Percentiles rank a stretch among this genome's conserved stretches.
Conservation (phyloP, 2,329 filamentous ascomycete species). For the Purpureocillium takamizusanense region DNA sequence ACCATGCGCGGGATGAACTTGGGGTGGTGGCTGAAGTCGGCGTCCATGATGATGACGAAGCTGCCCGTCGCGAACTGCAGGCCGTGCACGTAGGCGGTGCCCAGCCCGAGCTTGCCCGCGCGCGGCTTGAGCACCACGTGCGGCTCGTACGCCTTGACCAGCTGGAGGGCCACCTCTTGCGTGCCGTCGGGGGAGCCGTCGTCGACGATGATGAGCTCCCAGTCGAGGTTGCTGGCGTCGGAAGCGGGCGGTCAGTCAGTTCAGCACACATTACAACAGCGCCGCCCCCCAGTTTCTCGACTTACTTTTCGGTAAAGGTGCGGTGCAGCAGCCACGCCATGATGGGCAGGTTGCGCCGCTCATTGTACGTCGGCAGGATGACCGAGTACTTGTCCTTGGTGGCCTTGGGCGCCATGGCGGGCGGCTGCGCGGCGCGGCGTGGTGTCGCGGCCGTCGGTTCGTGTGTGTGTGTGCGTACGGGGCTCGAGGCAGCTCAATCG, state of each 20-base stretch:
- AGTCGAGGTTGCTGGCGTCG: constrained; percentile 69
- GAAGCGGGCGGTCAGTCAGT: background rate
- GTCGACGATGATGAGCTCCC: constrained; percentile 97
- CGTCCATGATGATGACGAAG: constrained; percentile 99
- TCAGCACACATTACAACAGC: background rate
- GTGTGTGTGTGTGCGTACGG: background rate
- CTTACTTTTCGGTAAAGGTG: constrained; percentile 82
- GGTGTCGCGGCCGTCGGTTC: background rate
- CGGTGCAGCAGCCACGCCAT: constrained; percentile 89
- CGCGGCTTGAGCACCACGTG: constrained; percentile 81
- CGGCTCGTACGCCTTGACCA: constrained; percentile 73
- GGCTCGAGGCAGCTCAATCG: background rate
- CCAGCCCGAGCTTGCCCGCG: constrained; percentile 91
- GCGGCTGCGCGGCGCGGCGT: too few species aligned
- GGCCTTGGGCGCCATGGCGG: constrained; percentile 38
- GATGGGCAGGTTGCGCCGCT: constrained; percentile 93
- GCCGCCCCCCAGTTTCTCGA: background rate
- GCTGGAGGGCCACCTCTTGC: constrained; percentile 80
- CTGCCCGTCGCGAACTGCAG: constrained; percentile 85
- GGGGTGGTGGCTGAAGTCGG: constrained; percentile 97
- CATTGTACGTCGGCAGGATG: constrained; percentile 97
- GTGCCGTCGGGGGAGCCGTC: constrained; percentile 96
- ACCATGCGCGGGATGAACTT: constrained; percentile 98
- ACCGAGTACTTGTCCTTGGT: constrained; percentile 79
- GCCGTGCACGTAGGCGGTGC: constrained; percentile 92